A percentile compares a stretch with the other conserved stretches of the same genome.
phyloP scores from a whole-genome alignment of 257 asterid species.

The Vinca minor region DNA sequence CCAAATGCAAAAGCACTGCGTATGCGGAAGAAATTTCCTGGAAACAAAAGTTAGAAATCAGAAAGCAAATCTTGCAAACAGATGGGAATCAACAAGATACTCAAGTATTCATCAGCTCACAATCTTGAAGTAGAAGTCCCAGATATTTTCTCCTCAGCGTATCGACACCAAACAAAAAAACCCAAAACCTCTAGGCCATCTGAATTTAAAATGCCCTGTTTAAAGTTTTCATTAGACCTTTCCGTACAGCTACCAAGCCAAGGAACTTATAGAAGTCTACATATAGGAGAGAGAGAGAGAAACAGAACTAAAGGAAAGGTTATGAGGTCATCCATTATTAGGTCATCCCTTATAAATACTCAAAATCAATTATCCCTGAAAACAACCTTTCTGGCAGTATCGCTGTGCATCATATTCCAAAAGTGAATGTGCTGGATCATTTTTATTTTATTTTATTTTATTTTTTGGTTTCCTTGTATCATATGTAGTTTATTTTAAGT shows the following conservation, averaged over 20 bases:
- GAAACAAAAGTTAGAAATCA: slow-evolving; percentile 14
- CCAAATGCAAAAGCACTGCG: slow-evolving; percentile 95
- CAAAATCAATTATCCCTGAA: background rate
- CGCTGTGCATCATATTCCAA: background rate
- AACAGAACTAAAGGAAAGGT: background rate
- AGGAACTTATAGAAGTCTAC: background rate
- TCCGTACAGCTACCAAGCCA: background rate
- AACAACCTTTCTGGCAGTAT: background rate
- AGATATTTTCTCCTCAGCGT: background rate
- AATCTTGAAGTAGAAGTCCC: background rate
- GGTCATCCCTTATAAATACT: background rate
- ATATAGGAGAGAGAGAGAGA: too few relatives aligned
- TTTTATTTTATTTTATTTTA: too few relatives aligned
- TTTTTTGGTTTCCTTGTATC: background rate
- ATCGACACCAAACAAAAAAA: background rate
- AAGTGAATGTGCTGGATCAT: background rate
- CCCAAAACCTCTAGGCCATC: too few relatives aligned
- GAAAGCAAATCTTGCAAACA: slow-evolving; percentile 1
- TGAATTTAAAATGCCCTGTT: background rate
- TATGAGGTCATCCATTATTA: background rate
- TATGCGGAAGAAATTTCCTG: slow-evolving; percentile 84
- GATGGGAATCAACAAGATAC: background rate
- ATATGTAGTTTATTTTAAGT: background rate
- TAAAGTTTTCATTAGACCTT: background rate
- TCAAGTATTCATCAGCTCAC: background rate